These are phyloP conservation scores for Paraconiothyrium brasiliense DNA, from an alignment of 2,329 filamentous ascomycete species.

Conservation along the genomic window DNA sequence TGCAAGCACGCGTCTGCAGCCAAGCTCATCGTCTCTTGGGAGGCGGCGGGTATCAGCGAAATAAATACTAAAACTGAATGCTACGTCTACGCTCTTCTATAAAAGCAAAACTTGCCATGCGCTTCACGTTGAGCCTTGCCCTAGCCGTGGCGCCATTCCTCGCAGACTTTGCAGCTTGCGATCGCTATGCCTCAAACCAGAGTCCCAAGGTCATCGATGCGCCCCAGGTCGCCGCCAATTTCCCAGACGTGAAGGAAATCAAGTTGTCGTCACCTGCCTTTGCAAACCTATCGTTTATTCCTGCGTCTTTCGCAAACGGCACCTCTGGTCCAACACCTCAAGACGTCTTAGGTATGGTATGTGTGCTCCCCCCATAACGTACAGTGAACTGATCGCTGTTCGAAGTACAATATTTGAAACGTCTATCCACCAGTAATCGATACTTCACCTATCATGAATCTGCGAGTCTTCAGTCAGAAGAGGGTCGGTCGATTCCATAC, in stretches of 20 bases:
- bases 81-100: neutral
- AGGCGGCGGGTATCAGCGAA: neutral
- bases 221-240: neutral
- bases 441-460: constrained; percentile 3
- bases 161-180: neutral
- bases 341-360: neutral
- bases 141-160: neutral
- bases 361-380: neutral
- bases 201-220: neutral
- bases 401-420: constrained; percentile 19
- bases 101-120: neutral
- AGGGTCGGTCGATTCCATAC: constrained; percentile 45
- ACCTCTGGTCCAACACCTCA: neutral
- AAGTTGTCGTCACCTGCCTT: neutral
- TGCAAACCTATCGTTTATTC: neutral
- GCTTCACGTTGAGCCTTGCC: neutral
- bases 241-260: neutral
- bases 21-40: neutral
- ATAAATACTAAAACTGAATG: neutral
- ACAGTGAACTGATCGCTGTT: neutral
- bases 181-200: neutral
- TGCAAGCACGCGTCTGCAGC: neutral
- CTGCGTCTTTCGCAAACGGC: neutral
- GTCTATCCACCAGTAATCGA: constrained; percentile 1
- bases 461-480: constrained; percentile 44